Conservation (phyloP, 1,139 yeast genomes). For the Yamadazyma mexicana region DNA sequence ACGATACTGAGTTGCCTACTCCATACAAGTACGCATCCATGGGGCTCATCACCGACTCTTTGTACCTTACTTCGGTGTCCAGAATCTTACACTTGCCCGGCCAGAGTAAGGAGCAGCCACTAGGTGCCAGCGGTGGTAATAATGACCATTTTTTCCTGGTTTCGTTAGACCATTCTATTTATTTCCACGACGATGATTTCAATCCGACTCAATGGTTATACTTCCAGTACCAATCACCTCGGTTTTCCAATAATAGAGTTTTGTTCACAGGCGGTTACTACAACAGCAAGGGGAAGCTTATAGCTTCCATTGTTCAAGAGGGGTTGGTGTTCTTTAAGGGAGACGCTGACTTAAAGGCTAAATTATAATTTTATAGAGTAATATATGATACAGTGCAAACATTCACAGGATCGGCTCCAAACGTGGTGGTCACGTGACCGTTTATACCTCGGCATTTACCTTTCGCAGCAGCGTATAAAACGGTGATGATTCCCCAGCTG, state of each 20-base stretch:
- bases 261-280: slow-evolving; percentile 37
- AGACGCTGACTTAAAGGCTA: slow-evolving; percentile 29
- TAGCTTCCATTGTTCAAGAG: slow-evolving; percentile 46
- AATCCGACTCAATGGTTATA: slow-evolving; percentile 44
- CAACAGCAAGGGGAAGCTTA: slow-evolving; percentile 32
- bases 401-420: not conserved
- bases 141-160: slow-evolving; percentile 34
- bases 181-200: slow-evolving; percentile 43
- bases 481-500: no score
- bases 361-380: slow-evolving; percentile 21
- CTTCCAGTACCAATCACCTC: slow-evolving; percentile 33
- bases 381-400: not conserved
- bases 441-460: not conserved
- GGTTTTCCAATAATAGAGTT: slow-evolving; percentile 41
- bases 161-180: slow-evolving; percentile 43
- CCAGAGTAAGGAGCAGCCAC: slow-evolving; percentile 12
- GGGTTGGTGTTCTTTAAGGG: slow-evolving; percentile 38
- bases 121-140: slow-evolving; percentile 20
- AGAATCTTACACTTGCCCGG: slow-evolving; percentile 28
- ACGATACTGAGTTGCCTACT: slow-evolving; percentile 18
- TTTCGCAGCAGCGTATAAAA: no score
- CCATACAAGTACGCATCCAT: slow-evolving; percentile 19
- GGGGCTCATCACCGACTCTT: slow-evolving; percentile 36
- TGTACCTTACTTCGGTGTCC: slow-evolving; percentile 31
- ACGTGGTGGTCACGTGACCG: no score